A percentile compares a stretch with the other conserved stretches of the same genome.
Conservation (phyloP, 169 alveolate genomes). For the Babesia microti region DNA sequence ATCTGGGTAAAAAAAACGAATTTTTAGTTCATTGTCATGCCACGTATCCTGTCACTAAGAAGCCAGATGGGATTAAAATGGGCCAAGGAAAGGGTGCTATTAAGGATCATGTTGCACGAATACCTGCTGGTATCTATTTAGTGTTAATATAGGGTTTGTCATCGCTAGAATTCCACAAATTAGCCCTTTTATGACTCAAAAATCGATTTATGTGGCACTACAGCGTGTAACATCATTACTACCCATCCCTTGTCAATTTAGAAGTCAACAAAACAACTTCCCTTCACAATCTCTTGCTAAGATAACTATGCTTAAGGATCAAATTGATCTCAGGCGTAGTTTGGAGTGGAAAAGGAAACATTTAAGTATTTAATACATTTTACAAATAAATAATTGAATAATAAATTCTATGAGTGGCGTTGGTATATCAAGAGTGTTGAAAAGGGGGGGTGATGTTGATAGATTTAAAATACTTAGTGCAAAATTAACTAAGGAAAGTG, state of each 20-base stretch:
- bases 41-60: constrained; percentile 62
- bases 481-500: too few species aligned
- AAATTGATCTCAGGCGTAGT: too few species aligned
- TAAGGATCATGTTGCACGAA: constrained; percentile 63
- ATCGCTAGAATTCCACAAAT: constrained; percentile 37
- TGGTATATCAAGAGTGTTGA: too few species aligned
- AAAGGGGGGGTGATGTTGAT: too few species aligned
- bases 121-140: constrained; percentile 51
- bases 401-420: too few species aligned
- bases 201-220: constrained; percentile 27
- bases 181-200: constrained; percentile 18
- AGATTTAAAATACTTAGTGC: too few species aligned
- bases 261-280: constrained; percentile 36
- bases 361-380: too few species aligned
- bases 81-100: constrained; percentile 65
- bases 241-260: constrained; percentile 28
- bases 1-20: constrained; percentile 49
- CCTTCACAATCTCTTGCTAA: constrained; percentile 7
- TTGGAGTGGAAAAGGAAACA: too few species aligned
- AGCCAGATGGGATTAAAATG: constrained; percentile 70
- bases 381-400: too few species aligned
- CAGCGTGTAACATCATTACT: constrained; percentile 22
- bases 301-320: too few species aligned
- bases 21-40: constrained; percentile 56
- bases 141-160: constrained; percentile 17